A percentile compares a stretch with the other conserved stretches of the same genome.
Evolutionary conservation across 768 basidiomycete species (phyloP).

Genomic region (Tubosaeta sp.): DNA sequence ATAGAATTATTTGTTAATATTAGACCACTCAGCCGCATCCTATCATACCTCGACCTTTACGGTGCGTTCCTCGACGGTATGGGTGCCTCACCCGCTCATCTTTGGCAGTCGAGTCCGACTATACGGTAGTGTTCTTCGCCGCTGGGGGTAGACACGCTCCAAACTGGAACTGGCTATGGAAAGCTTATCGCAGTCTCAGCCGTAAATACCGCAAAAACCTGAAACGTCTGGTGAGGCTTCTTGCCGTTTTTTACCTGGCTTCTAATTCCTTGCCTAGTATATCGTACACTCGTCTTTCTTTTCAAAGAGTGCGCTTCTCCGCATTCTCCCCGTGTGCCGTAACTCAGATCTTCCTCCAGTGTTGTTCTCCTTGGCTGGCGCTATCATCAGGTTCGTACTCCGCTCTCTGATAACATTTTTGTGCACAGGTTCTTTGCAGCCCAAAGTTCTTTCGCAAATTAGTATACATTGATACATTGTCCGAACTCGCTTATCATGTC

Average conservation of each 20-base stretch:
- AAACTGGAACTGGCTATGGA: slow-evolving; percentile 90
- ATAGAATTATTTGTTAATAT: slow-evolving; percentile 1
- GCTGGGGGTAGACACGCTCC: slow-evolving; percentile 73
- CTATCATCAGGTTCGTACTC: slow-evolving; percentile 69
- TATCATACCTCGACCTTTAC: slow-evolving; percentile 77
- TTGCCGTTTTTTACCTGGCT: neutral
- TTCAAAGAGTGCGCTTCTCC: slow-evolving; percentile 59
- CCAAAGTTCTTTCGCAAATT: slow-evolving; percentile 91
- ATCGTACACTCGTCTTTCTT: slow-evolving; percentile 88
- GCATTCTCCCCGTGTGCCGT: neutral
- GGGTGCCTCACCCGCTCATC: neutral
- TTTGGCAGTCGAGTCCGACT: slow-evolving; percentile 78
- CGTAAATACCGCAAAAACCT: slow-evolving; percentile 86
- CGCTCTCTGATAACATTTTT: neutral
- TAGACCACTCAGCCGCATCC: slow-evolving; percentile 51
- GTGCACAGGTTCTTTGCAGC: slow-evolving; percentile 34
- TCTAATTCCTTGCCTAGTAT: slow-evolving; percentile 44
- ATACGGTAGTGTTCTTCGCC: slow-evolving; percentile 83
- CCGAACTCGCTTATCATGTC: slow-evolving; percentile 69
- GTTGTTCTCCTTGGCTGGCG: slow-evolving; percentile 84
- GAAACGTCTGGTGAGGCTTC: slow-evolving; percentile 63
- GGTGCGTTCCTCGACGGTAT: slow-evolving; percentile 39
- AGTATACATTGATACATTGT: slow-evolving; percentile 69
- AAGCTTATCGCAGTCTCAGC: slow-evolving; percentile 75
- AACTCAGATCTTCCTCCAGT: slow-evolving; percentile 41